phyloP scores from a whole-genome alignment of 345 rosid species.

The Gossypioides kirkii region DNA sequence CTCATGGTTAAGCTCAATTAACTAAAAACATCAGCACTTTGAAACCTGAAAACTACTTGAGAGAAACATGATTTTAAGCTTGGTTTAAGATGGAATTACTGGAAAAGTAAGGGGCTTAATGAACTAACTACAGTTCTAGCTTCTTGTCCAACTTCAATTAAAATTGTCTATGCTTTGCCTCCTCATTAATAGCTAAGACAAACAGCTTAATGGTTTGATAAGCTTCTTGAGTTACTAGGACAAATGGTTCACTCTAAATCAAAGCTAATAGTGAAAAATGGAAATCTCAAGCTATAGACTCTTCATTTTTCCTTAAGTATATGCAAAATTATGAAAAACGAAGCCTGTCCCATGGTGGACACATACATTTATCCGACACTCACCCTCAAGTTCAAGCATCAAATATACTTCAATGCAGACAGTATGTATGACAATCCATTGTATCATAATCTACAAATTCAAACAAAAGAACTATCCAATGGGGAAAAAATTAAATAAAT shows the following conservation, averaged over 20 bases:
- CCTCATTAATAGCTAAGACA: not conserved
- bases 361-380: too few relatives aligned
- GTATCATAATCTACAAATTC: not conserved
- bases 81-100: not conserved
- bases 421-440: not conserved
- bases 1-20: not conserved
- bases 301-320: not conserved
- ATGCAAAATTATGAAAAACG: not conserved
- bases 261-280: not conserved
- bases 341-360: not conserved
- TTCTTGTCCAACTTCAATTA: not conserved
- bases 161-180: not conserved
- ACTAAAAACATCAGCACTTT: not conserved
- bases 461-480: slow-evolving; percentile 1
- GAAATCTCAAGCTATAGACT: not conserved
- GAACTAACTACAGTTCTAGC: not conserved
- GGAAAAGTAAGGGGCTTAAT: not conserved
- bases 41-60: not conserved
- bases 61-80: not conserved
- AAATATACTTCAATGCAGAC: not conserved
- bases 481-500: not conserved
- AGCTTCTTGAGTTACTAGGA: not conserved
- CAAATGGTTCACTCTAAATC: not conserved
- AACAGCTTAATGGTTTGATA: not conserved
- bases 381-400: too few relatives aligned